Percentiles rank a stretch among this genome's conserved stretches.
Conservation (phyloP, 179 eudicot species). For the Beta corolliflora region DNA sequence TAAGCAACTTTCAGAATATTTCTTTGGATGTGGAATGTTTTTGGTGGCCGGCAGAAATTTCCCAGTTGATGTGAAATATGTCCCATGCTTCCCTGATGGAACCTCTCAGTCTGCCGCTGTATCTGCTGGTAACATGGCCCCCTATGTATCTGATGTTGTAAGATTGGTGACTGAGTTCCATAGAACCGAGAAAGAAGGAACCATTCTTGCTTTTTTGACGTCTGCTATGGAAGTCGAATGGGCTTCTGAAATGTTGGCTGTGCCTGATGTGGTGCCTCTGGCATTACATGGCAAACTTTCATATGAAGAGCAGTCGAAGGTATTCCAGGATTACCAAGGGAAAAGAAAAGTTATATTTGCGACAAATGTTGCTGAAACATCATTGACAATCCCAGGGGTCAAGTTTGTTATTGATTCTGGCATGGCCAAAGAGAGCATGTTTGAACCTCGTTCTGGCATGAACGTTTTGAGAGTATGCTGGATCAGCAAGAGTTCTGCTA, state of each 20-base stretch:
- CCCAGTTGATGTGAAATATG: constrained; percentile 78
- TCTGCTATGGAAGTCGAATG: constrained; percentile 91
- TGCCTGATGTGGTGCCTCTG: constrained; percentile 46
- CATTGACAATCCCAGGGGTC: constrained; percentile 93
- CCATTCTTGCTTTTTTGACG: constrained; percentile 87
- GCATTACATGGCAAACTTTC: constrained; percentile 91
- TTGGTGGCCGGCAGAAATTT: constrained; percentile 76
- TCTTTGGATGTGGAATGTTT: constrained; percentile 67
- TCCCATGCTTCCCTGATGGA: constrained; percentile 46
- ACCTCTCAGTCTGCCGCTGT: constrained; percentile 26
- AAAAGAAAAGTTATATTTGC: constrained; percentile 87
- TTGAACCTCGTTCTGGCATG: constrained; percentile 88
- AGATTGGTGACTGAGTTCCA: constrained; percentile 69
- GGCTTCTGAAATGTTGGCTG: constrained; percentile 76
- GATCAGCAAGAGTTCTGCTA: constrained; percentile 92
- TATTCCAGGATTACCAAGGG: constrained; percentile 61
- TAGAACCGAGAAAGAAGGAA: constrained; percentile 65
- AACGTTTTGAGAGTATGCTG: constrained; percentile 72
- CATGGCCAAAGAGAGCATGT: constrained; percentile 79
- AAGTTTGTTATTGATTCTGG: constrained; percentile 94
- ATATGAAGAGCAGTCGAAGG: constrained; percentile 65
- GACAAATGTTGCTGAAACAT: constrained; percentile 95
- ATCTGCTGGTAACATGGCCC: constrained; percentile 38
- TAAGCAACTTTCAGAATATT: constrained; percentile 71
- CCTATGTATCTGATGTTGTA: constrained; percentile 60